Conservation (phyloP, 768 basidiomycete species). For the Pleurotus salmoneostramineus region DNA sequence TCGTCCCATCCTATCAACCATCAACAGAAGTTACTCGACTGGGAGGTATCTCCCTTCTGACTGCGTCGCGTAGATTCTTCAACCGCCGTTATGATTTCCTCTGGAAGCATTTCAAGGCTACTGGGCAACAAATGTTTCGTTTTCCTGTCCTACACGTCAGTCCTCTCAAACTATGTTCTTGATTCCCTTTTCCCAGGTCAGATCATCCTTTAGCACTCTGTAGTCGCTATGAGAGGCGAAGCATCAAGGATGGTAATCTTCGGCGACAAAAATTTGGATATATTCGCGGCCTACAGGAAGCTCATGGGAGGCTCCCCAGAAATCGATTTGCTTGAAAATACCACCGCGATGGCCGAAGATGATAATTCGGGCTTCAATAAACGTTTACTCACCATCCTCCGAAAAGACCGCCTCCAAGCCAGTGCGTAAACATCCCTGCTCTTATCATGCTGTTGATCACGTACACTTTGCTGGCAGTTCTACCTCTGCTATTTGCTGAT, state of each 20-base stretch:
- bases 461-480: conserved; percentile 8
- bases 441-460: neutral
- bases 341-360: conserved; percentile 8
- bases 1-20: too few species aligned
- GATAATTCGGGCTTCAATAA: conserved; percentile 18
- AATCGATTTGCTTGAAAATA: conserved; percentile 17
- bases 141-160: conserved; percentile 14
- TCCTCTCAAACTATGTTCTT: neutral
- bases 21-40: neutral
- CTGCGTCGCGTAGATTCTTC: conserved; percentile 1
- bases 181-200: neutral
- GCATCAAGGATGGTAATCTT: conserved; percentile 27
- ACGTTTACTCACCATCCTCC: conserved; percentile 15
- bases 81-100: conserved; percentile 3
- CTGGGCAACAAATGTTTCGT: conserved; percentile 11
- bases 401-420: conserved; percentile 17
- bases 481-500: conserved; percentile 24
- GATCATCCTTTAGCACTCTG: conserved; percentile 6
- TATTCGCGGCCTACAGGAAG: conserved; percentile 28
- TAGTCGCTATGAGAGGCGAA: conserved; percentile 25
- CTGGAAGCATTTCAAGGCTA: conserved; percentile 2
- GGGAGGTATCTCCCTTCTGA: neutral
- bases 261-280: conserved; percentile 20
- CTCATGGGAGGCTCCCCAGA: conserved; percentile 24
- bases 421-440: conserved; percentile 10